These are phyloP conservation scores for Chernovozyma aurita DNA, from an alignment of 1,139 yeast species.

Conservation along the genomic window DNA sequence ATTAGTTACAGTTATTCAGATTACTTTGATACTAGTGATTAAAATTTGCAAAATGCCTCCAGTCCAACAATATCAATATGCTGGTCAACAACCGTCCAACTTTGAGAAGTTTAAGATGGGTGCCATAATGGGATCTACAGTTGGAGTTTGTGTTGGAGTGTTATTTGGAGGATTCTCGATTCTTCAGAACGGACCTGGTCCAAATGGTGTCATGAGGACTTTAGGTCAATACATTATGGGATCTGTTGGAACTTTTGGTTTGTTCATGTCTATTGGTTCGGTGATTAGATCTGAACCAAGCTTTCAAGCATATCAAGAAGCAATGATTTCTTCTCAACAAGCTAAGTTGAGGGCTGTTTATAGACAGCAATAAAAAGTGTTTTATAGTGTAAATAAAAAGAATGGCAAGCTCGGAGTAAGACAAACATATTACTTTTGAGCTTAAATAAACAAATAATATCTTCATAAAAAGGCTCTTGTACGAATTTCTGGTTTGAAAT, in stretches of 20 bases:
- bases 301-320: conserved; percentile 36
- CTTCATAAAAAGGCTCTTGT: too few species aligned
- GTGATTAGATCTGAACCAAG: conserved; percentile 79
- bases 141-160: conserved; percentile 94
- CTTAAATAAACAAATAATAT: too few species aligned
- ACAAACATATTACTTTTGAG: neutral
- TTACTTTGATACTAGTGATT: neutral
- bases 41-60: conserved; percentile 60
- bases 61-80: conserved; percentile 70
- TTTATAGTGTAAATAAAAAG: conserved; percentile 1
- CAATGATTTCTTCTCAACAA: conserved; percentile 34
- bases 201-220: conserved; percentile 94
- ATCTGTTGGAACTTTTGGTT: conserved; percentile 93
- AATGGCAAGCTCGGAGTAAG: neutral
- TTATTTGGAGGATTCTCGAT: conserved; percentile 92
- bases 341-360: conserved; percentile 31
- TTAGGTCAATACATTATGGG: conserved; percentile 96
- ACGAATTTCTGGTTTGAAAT: too few species aligned
- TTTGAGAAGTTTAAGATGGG: conserved; percentile 99
- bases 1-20: neutral
- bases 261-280: conserved; percentile 93
- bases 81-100: conserved; percentile 77
- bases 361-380: conserved; percentile 10
- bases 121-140: conserved; percentile 91
- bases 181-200: conserved; percentile 94